These are phyloP conservation scores for Nakazawaea populi DNA, from an alignment of 805 yeast genomes.

Conservation along the genomic window DNA sequence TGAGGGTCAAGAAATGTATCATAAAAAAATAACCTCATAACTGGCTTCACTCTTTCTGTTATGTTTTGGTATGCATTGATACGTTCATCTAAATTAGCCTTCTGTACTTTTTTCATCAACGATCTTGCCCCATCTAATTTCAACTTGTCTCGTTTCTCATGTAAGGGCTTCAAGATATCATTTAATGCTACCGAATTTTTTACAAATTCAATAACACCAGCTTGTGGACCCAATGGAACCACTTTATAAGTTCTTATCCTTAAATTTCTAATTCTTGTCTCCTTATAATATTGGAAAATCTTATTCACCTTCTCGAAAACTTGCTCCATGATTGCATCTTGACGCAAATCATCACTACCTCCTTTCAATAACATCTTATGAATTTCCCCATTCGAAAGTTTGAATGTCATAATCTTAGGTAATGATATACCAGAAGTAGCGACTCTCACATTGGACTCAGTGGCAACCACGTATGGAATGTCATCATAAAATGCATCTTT, in stretches of 20 bases:
- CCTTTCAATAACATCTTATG: constrained; percentile 70
- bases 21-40: constrained; percentile 64
- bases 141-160: constrained; percentile 41
- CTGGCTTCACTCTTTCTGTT: constrained; percentile 51
- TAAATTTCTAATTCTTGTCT: constrained; percentile 51
- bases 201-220: constrained; percentile 91
- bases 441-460: constrained; percentile 44
- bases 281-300: constrained; percentile 49
- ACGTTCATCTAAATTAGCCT: constrained; percentile 36
- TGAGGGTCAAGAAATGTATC: constrained; percentile 61
- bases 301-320: constrained; percentile 83
- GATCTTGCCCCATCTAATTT: constrained; percentile 54
- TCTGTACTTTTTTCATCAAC: constrained; percentile 55
- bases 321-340: constrained; percentile 97
- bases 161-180: constrained; percentile 64
- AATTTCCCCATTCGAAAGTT: constrained; percentile 48
- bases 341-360: constrained; percentile 87
- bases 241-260: constrained; percentile 81
- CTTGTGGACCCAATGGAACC: constrained; percentile 78
- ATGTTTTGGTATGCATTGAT: constrained; percentile 42
- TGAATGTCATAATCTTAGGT: constrained; percentile 70
- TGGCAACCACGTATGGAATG: constrained; percentile 40
- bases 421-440: constrained; percentile 81
- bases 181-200: constrained; percentile 64
- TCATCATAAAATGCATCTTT: constrained; percentile 35